A percentile compares a stretch with the other conserved stretches of the same genome.
Evolutionary conservation across 352 stramenopile species (phyloP).

Genomic region (Phytophthora citricola): DNA sequence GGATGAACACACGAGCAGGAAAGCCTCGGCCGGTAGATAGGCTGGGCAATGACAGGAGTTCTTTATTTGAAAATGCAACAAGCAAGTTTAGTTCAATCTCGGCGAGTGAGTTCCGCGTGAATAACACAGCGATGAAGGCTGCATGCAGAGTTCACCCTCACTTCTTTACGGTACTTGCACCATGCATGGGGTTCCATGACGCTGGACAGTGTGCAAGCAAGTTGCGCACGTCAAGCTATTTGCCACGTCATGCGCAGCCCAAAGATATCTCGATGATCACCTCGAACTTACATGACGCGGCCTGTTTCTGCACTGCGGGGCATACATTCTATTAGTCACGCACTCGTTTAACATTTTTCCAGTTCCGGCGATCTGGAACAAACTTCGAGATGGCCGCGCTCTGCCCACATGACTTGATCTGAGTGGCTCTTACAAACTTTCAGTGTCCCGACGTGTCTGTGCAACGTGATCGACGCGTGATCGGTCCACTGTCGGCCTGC

Average conservation of each 20-base stretch:
- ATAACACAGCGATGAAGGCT: not conserved
- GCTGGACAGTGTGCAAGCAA: constrained; percentile 9
- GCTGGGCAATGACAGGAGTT: constrained; percentile 25
- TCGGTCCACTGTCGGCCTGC: too few species aligned
- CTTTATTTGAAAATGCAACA: constrained; percentile 50
- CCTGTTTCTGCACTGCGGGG: not conserved
- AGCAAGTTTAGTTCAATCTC: constrained; percentile 25
- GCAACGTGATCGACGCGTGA: not conserved
- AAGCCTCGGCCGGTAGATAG: constrained; percentile 34
- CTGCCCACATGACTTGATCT: constrained; percentile 3
- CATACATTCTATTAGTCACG: constrained; percentile 15
- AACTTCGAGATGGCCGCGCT: constrained; percentile 10
- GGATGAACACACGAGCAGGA: constrained; percentile 27
- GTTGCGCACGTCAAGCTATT: not conserved
- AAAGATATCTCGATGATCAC: constrained; percentile 1
- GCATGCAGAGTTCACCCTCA: not conserved
- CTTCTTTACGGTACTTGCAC: not conserved
- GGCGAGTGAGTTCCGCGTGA: too few species aligned
- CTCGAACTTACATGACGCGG: constrained; percentile 16
- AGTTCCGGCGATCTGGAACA: constrained; percentile 19
- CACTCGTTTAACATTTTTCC: constrained; percentile 25
- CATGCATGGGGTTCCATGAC: not conserved
- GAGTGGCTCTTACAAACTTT: not conserved
- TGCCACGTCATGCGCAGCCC: not conserved
- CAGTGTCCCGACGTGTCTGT: not conserved